Base-by-base conservation (phyloP, 805 yeast genomes). In the Wickerhamiella spandovensis region DNA sequence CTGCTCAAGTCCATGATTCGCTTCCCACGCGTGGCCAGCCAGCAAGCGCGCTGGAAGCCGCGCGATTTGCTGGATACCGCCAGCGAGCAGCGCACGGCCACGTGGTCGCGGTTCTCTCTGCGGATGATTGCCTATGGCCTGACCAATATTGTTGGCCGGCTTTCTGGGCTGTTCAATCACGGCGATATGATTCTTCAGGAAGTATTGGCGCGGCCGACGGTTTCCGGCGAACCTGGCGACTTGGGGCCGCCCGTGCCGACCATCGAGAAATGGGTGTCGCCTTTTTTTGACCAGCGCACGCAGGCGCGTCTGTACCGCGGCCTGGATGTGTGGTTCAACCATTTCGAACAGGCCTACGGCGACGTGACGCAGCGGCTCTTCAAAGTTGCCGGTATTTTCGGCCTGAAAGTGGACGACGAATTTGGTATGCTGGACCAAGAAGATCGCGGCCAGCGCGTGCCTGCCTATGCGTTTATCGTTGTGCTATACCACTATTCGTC, bases 1-100 rank as follows among this genome's bases (percentile, higher is more conserved):
- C 51, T 63, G 23, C 49, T 65, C 53, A 63, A 62, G 53, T 56
- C 64, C 18, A 52, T 64, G 47, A 51, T 64, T 43, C 54, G 67
- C 35, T 55, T 63, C 48, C 66, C 67, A 1, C 54, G 64, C 9
- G 50, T 54, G 17, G 61, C 54, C 3, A 50, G 43, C 42, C 35
- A 37, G 4, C 48, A 43, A 22, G 45, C 32, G 21, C 25, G 21
- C 28, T 35, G 39, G 39, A 43, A n/a, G 39, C 24, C 28, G 3
- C 45, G 15, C 7, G 17, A 21, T 18, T 9, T 17, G 20, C 20
- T 35, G 39, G 9, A 13, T 7, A 24, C 7, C 5, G 4, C 43
- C n/a, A 12, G 20, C 7, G 43, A 39, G 15, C 20, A 12, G 32
- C 28, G 39, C 41, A 9, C 37, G 21, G 49, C 23, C 21, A 12